Evolutionary conservation across 257 asterid genomes (phyloP).

Genomic region (Osmanthus fragrans): DNA sequence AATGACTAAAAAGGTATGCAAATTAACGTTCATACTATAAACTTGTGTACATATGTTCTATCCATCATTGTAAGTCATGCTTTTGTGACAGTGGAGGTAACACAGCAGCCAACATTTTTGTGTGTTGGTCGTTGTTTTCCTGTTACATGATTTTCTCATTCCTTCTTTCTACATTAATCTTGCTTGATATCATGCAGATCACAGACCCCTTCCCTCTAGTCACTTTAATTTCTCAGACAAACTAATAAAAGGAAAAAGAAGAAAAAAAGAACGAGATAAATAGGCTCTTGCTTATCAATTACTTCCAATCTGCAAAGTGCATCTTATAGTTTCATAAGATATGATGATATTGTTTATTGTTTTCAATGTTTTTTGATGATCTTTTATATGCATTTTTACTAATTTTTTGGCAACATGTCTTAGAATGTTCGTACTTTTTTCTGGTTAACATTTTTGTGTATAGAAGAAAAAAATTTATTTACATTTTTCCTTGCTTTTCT

Average conservation of each 20-base stretch:
- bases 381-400: background rate
- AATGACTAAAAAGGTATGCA: slow-evolving; percentile 83
- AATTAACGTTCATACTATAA: background rate
- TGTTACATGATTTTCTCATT: background rate
- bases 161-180: background rate
- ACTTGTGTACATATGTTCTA: background rate
- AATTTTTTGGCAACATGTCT: too few species aligned
- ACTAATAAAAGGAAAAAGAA: background rate
- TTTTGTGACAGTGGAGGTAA: background rate
- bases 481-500: background rate
- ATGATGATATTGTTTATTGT: background rate
- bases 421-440: too few species aligned
- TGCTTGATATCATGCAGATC: background rate
- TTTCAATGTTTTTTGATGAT: background rate
- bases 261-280: background rate
- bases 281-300: background rate
- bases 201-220: background rate
- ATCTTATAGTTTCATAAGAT: background rate
- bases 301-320: background rate
- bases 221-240: background rate
- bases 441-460: too few species aligned
- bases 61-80: background rate
- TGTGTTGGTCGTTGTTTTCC: background rate
- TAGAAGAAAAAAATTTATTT: too few species aligned
- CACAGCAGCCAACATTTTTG: background rate